phyloP scores from a whole-genome alignment of 441 rosid species.

The Oxalis stricta region DNA sequence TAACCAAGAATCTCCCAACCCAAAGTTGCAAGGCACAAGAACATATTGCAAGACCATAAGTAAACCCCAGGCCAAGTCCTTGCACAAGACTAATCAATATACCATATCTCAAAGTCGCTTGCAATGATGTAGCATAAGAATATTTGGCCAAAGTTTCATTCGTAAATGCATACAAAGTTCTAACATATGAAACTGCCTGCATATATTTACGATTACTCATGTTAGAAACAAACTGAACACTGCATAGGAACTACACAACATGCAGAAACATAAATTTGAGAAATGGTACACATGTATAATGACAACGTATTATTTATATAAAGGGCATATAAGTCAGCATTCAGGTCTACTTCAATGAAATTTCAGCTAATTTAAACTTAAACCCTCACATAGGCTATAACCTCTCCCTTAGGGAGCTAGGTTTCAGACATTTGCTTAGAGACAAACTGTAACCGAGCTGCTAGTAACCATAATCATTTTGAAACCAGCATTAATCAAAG shows the following conservation, averaged over 20 bases:
- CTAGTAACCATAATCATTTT: too few species aligned
- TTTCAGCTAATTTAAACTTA: too few species aligned
- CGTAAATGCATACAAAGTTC: constrained; percentile 94
- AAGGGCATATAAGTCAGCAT: too few species aligned
- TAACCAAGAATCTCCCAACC: constrained; percentile 86
- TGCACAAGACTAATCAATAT: constrained; percentile 94
- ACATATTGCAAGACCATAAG: constrained; percentile 97
- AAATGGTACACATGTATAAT: too few species aligned
- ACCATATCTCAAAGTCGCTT: constrained; percentile 96
- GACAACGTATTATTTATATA: too few species aligned
- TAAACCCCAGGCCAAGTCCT: constrained; percentile 99
- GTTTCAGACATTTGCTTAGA: too few species aligned
- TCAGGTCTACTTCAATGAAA: too few species aligned
- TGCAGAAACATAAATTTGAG: too few species aligned
- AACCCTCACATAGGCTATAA: too few species aligned
- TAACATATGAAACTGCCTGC: constrained; percentile 84
- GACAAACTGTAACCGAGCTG: too few species aligned
- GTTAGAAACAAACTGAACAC: constrained; percentile 8
- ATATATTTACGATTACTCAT: constrained; percentile 7
- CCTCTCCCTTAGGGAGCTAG: too few species aligned
- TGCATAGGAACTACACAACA: neutral
- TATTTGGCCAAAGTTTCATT: constrained; percentile 97
- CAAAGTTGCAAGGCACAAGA: constrained; percentile 97
- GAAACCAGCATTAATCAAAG: too few species aligned
- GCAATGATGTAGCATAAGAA: constrained; percentile 94